phyloP scores from a whole-genome alignment of 192 early-diverging fungal species.

The Mortierella hygrophila region DNA sequence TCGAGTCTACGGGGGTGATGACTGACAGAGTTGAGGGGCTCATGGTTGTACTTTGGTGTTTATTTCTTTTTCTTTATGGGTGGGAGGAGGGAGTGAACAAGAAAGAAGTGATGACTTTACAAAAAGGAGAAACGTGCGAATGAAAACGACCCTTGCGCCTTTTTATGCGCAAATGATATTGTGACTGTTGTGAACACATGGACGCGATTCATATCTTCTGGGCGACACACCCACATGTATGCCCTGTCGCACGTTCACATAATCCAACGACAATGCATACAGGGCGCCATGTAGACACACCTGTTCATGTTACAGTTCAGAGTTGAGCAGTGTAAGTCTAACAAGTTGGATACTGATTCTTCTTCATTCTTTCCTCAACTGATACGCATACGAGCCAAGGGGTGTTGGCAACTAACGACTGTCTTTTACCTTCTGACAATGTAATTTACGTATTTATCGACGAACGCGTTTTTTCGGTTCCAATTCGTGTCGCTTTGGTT shows the following conservation, averaged over 20 bases:
- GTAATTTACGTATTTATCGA: neutral
- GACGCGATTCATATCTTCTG: neutral
- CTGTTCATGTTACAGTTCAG: neutral
- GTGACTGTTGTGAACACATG: conserved; percentile 1
- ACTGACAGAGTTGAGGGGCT: conserved; percentile 26
- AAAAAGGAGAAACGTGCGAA: neutral
- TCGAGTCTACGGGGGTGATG: conserved; percentile 55
- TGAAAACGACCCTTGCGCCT: neutral
- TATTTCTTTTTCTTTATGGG: neutral
- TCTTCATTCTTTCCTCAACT: no score
- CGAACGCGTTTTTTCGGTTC: neutral
- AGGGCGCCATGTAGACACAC: neutral
- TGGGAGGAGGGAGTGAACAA: neutral
- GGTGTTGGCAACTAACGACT: no score
- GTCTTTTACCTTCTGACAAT: no score
- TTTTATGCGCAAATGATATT: neutral
- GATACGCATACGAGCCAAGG: no score
- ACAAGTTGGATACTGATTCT: no score
- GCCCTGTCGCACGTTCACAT: neutral
- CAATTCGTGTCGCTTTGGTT: neutral
- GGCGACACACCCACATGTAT: neutral
- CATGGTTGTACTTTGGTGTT: neutral
- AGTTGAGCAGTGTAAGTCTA: no score
- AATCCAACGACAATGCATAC: neutral
- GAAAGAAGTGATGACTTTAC: no score